phyloP scores from a whole-genome alignment of 2,329 filamentous ascomycete genomes.

The Penicillium hesseltinei region DNA sequence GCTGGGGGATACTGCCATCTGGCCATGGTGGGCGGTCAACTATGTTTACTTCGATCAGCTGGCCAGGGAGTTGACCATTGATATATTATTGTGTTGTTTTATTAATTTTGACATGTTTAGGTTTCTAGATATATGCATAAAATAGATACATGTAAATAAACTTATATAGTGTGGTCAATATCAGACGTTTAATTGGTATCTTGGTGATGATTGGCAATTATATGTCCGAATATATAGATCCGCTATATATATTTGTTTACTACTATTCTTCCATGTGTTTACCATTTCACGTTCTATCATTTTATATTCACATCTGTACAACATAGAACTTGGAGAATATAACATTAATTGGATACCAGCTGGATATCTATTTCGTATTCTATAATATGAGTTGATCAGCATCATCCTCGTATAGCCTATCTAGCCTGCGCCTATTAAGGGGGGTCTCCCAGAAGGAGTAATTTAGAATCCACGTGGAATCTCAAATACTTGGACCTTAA shows the following conservation, averaged over 20 bases:
- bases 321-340: not conserved
- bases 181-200: not conserved
- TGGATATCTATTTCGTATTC: not conserved
- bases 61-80: not conserved
- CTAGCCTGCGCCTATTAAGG: not conserved
- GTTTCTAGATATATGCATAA: not conserved
- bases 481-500: not conserved
- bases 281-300: not conserved
- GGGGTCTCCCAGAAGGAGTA: not conserved
- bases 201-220: not conserved
- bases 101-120: not conserved
- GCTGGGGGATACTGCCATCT: conserved; percentile 5
- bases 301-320: not conserved
- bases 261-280: not conserved
- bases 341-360: not conserved
- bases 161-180: not conserved
- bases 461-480: conserved; percentile 3
- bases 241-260: not conserved
- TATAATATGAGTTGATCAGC: not conserved
- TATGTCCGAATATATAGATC: not conserved
- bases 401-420: not conserved
- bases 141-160: not conserved
- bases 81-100: too few species aligned
- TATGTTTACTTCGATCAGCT: not conserved
- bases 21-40: conserved; percentile 3